These are phyloP conservation scores for Tuber indicum DNA, from an alignment of 495 filamentous ascomycete species.

Conservation along the genomic window DNA sequence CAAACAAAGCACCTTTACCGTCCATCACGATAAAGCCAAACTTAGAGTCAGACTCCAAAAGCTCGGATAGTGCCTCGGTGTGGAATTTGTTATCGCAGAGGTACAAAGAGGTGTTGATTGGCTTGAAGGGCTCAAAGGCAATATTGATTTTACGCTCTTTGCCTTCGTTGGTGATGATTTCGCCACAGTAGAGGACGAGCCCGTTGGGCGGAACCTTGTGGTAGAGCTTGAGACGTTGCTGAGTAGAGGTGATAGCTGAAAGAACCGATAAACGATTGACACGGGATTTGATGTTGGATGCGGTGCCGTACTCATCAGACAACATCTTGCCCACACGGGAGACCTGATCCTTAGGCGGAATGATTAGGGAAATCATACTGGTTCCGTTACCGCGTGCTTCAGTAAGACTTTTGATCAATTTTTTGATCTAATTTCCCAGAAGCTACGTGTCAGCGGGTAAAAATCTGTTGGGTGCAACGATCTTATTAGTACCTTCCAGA, in stretches of 20 bases:
- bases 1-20: constrained; percentile 94
- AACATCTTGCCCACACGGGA: constrained; percentile 97
- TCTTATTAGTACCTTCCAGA: constrained; percentile 52
- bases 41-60: constrained; percentile 96
- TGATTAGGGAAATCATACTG: constrained; percentile 97
- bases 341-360: constrained; percentile 96
- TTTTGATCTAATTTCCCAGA: constrained; percentile 66
- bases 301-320: constrained; percentile 99
- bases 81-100: constrained; percentile 99
- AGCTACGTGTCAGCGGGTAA: constrained; percentile 7
- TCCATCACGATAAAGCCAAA: constrained; percentile 99
- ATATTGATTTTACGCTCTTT: constrained; percentile 99
- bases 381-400: constrained; percentile 91
- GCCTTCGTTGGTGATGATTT: constrained; percentile 98
- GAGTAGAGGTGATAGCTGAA: constrained; percentile 96
- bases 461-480: neutral
- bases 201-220: constrained; percentile 97
- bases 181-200: constrained; percentile 96
- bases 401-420: constrained; percentile 92
- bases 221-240: constrained; percentile 97
- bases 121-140: constrained; percentile 99
- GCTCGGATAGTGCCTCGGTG: constrained; percentile 90
- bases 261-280: constrained; percentile 97
- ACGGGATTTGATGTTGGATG: constrained; percentile 98
- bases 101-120: constrained; percentile 98